Evolutionary conservation across 192 early-diverging fungal genomes (phyloP), one percentile per base, ranked within the genome.

Genomic region (Coemansia sp.): DNA sequence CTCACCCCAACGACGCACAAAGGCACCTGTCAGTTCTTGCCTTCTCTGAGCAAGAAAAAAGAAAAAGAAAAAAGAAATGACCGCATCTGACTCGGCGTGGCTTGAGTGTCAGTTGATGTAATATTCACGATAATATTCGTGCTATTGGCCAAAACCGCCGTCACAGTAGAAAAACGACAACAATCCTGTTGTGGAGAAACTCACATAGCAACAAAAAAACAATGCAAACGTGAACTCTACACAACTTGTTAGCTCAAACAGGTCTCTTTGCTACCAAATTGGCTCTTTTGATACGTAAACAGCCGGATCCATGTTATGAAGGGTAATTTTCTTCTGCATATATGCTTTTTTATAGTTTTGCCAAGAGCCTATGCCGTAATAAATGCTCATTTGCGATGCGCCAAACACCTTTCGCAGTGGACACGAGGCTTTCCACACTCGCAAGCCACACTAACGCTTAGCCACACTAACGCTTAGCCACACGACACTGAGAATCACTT

Each of bases 71-170:
- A 33, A 55, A n/a, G 24, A 31, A 31, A 16, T 31, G 51, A 55
- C 51, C 14, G 28, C 51, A 55, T 55, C 13, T 55, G 51, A 55
- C 51, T 26, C 26, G 51, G 24, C 16, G 51, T 55, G 51, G 51
- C 51, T 55, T 55, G 24, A 13, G 21, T 46, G n/a, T 23, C 9
- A 26, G 24, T 51, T 26, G 10, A 28, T 18, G 51, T 55, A 31
- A 55, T 55, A 55, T 33, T 33, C 24, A 28, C 48, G 11, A 16
- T 11, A 26, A 13, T 20, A 26, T 26, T 51, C 5, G 2, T 0
- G 23, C 5, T 28, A 28, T 51, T 28, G 9, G 48, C 10, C 24
- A 51, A 51, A 16, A 4, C 48, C 11, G 14, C 23, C 0, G 48
- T 51, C 11, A 14, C 48, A 28, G 24, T 14, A 9, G 18, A 45